These are phyloP conservation scores for Corinectria fuckeliana DNA, from an alignment of 2,329 filamentous ascomycete species.

Conservation along the genomic window DNA sequence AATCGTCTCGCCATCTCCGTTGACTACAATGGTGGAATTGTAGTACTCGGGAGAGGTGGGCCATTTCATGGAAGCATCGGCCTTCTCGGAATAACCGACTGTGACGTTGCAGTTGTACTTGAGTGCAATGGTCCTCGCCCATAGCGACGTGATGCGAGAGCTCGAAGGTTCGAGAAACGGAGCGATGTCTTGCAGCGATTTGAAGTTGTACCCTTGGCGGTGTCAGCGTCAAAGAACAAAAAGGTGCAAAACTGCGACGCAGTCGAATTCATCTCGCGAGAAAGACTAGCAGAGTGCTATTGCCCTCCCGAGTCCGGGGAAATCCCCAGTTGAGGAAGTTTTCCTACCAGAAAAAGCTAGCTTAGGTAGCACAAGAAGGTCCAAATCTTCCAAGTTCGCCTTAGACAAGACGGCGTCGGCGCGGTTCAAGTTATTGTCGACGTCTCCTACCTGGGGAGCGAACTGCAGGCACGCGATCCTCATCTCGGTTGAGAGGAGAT, in stretches of 20 bases:
- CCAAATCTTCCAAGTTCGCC: conserved; percentile 61
- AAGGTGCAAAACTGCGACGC: not conserved
- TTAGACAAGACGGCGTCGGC: conserved; percentile 57
- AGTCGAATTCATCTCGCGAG: not conserved
- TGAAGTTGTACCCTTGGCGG: conserved; percentile 77
- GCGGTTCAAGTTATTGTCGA: conserved; percentile 65
- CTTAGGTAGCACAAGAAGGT: conserved; percentile 77
- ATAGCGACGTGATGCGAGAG: conserved; percentile 71
- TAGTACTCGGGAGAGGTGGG: conserved; percentile 61
- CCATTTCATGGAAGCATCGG: conserved; percentile 57
- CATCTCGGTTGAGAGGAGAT: conserved; percentile 57
- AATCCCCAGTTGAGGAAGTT: not conserved
- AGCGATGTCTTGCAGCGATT: conserved; percentile 68
- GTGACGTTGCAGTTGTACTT: conserved; percentile 72
- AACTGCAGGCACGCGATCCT: conserved; percentile 76
- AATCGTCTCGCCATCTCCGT: conserved; percentile 63
- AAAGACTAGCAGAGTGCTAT: not conserved
- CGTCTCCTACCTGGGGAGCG: conserved; percentile 71
- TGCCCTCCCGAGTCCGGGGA: not conserved
- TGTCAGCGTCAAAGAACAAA: conserved; percentile 2
- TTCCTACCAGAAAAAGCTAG: conserved; percentile 73
- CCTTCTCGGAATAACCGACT: conserved; percentile 77
- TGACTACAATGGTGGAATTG: conserved; percentile 61
- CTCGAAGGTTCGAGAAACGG: conserved; percentile 72
- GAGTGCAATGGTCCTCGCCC: conserved; percentile 71